These are phyloP conservation scores for Hemileia vastatrix DNA, from an alignment of 1,284 basidiomycete genomes.

Conservation along the genomic window DNA sequence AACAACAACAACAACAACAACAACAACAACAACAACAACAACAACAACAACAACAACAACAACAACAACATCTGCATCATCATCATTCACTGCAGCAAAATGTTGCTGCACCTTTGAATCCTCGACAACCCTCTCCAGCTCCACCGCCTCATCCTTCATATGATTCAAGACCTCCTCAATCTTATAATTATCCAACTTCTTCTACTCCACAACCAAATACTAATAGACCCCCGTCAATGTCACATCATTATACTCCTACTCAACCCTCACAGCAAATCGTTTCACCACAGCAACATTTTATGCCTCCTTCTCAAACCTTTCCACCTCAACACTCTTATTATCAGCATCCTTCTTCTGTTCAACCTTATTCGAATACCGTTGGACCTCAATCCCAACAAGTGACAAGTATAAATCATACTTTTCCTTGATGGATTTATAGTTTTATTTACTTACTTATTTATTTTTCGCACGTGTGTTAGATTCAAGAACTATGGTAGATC, in stretches of 20 bases:
- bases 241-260: no score
- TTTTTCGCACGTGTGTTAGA: no score
- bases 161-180: no score
- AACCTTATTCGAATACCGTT: conserved; percentile 26
- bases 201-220: conserved; percentile 2
- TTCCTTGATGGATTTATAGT: no score
- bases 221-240: no score
- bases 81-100: conserved; percentile 35
- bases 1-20: conserved; percentile 40
- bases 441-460: no score
- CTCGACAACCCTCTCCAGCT: conserved; percentile 23
- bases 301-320: conserved; percentile 11
- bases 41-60: conserved; percentile 30
- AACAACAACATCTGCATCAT: conserved; percentile 33
- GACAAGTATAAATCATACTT: no score
- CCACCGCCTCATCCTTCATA: no score
- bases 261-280: background rate
- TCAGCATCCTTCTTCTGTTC: conserved; percentile 16
- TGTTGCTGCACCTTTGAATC: no score
- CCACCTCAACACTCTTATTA: conserved; percentile 4
- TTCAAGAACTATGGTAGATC: no score
- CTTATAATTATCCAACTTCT: background rate
- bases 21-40: conserved; percentile 28
- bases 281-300: background rate
- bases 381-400: no score